Evolutionary conservation across 2,329 filamentous ascomycete species (phyloP).

Genomic region (Epichloe sylvatica): DNA sequence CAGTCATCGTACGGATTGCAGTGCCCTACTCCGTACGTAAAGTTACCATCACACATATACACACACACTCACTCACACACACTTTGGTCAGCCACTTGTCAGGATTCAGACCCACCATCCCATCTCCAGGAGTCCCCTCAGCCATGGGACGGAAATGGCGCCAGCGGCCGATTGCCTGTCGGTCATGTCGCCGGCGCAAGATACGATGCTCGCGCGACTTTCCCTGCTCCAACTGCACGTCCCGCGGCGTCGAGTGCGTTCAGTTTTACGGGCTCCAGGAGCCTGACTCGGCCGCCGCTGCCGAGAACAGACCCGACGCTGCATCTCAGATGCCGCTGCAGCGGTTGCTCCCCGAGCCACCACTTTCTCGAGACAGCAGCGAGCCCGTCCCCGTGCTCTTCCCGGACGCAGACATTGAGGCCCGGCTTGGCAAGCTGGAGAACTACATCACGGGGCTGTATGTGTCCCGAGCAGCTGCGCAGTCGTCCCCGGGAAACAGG

Average conservation of each 20-base stretch:
- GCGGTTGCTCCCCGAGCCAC: not conserved
- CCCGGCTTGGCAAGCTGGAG: conserved; percentile 1
- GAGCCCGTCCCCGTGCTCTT: not conserved
- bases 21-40: too few species aligned
- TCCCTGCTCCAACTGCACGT: conserved; percentile 20
- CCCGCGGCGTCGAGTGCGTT: conserved; percentile 16
- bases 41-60: too few species aligned
- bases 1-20: too few species aligned
- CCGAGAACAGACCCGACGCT: not conserved
- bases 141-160: conserved; percentile 17
- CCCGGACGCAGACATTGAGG: not conserved
- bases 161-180: conserved; percentile 19
- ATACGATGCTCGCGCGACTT: conserved; percentile 20
- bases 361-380: not conserved
- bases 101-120: not conserved
- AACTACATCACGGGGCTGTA: not conserved
- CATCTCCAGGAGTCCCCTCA: not conserved
- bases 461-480: not conserved
- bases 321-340: not conserved
- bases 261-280: conserved; percentile 4
- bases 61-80: too few species aligned
- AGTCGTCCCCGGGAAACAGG: not conserved
- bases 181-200: conserved; percentile 19
- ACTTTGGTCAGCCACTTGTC: too few species aligned
- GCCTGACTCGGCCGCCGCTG: not conserved